A percentile compares a stretch with the other conserved stretches of the same genome.
Conservation (phyloP, 352 stramenopile species). For the Phytophthora syringae region DNA sequence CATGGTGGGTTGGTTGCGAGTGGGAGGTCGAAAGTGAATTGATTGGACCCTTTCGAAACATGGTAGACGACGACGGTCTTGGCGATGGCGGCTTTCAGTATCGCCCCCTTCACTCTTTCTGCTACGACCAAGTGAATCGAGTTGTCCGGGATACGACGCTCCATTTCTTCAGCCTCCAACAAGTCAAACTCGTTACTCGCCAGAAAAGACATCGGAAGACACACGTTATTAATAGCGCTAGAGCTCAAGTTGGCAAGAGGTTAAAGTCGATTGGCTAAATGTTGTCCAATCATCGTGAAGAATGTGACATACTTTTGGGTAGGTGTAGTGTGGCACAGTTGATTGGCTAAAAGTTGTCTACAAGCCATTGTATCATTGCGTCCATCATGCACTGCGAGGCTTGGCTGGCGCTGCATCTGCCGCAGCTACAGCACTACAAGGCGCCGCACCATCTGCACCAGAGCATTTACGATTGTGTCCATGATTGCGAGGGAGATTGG, state of each 20-base stretch:
- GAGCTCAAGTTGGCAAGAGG: neutral
- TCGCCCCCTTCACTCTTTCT: too few relatives aligned
- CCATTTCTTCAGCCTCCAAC: neutral
- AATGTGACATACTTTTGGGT: too few relatives aligned
- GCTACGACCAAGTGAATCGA: too few relatives aligned
- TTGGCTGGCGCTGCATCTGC: slow-evolving; percentile 46
- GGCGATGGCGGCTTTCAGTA: too few relatives aligned
- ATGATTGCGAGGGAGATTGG: slow-evolving; percentile 21
- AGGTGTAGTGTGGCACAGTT: too few relatives aligned
- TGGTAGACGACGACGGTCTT: too few relatives aligned
- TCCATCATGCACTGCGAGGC: slow-evolving; percentile 27
- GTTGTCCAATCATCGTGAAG: too few relatives aligned
- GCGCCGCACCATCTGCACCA: slow-evolving; percentile 42
- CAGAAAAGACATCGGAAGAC: neutral
- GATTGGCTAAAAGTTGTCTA: too few relatives aligned
- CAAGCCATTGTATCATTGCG: slow-evolving; percentile 25
- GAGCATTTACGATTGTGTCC: slow-evolving; percentile 42
- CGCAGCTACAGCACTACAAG: slow-evolving; percentile 50
- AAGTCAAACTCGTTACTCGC: neutral
- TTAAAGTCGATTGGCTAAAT: too few relatives aligned
- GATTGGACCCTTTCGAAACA: too few relatives aligned
- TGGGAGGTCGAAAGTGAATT: too few relatives aligned
- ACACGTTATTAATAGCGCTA: neutral
- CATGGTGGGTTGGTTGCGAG: too few relatives aligned
- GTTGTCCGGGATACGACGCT: neutral